Evolutionary conservation across 2,329 filamentous ascomycete species (phyloP).

Genomic region (Cadophora sp.): DNA sequence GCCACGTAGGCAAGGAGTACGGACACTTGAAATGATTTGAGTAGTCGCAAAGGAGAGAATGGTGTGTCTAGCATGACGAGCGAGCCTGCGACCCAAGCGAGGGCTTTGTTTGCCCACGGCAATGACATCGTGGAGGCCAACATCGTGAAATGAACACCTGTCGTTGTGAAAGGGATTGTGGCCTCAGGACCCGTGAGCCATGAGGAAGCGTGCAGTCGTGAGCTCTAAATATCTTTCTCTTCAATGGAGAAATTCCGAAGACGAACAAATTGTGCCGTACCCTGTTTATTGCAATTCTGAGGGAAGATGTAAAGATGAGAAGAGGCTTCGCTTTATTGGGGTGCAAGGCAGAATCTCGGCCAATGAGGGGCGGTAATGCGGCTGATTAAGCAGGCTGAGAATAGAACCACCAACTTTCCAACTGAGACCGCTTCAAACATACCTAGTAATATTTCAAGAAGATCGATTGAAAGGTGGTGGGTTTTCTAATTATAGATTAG

Average conservation of each 20-base stretch:
- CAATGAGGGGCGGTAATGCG: not conserved
- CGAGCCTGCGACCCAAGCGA: slow-evolving; percentile 8
- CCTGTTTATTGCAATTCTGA: not conserved
- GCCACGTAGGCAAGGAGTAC: slow-evolving; percentile 5
- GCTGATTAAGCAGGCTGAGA: not conserved
- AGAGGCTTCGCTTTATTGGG: not conserved
- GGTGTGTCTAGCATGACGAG: slow-evolving; percentile 19
- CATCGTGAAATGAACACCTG: slow-evolving; percentile 19
- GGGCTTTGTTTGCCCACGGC: slow-evolving; percentile 11
- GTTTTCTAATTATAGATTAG: no score
- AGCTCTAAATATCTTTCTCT: no score
- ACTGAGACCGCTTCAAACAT: not conserved
- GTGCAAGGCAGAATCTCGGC: not conserved
- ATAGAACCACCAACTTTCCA: not conserved
- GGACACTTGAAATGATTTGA: slow-evolving; percentile 12
- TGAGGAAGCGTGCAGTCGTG: not conserved
- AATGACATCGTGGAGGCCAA: slow-evolving; percentile 7
- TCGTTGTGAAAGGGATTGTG: not conserved
- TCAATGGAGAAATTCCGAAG: no score
- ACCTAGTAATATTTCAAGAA: no score
- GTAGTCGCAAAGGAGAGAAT: slow-evolving; percentile 16
- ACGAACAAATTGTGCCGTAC: not conserved
- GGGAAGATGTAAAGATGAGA: not conserved
- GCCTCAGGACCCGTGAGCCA: not conserved
- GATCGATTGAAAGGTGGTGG: no score